These are phyloP conservation scores for Rhodomyrtus tomentosa DNA, from an alignment of 345 rosid species.

Conservation along the genomic window DNA sequence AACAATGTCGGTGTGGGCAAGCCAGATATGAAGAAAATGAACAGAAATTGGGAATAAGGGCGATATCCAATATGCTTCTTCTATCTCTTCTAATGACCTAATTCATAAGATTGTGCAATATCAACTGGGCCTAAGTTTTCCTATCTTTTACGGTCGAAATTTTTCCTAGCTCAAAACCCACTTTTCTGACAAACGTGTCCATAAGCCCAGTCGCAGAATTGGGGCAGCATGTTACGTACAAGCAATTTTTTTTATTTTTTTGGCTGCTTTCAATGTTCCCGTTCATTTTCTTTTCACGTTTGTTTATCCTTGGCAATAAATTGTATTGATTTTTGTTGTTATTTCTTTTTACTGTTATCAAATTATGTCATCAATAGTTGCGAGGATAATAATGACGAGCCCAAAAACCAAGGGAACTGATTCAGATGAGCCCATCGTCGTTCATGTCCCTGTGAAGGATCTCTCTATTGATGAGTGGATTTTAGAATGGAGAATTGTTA, in stretches of 20 bases:
- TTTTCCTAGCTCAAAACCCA: background rate
- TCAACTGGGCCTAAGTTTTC: background rate
- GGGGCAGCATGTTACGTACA: background rate
- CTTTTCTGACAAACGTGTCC: background rate
- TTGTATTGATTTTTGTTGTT: background rate
- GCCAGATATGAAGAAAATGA: background rate
- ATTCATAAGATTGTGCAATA: background rate
- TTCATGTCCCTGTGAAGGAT: background rate
- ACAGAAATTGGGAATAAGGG: background rate
- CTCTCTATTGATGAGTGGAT: background rate
- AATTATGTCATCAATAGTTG: background rate
- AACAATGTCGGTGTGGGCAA: background rate
- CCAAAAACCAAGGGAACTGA: background rate
- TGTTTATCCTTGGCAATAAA: background rate
- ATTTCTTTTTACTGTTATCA: background rate
- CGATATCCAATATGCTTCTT: background rate
- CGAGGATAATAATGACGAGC: background rate
- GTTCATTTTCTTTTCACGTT: background rate
- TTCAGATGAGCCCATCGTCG: background rate
- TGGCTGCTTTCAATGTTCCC: background rate
- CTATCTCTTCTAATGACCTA: background rate
- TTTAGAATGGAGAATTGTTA: background rate
- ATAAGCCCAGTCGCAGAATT: background rate
- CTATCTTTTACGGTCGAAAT: too few species aligned
- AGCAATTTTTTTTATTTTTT: background rate